Conservation (phyloP, 352 stramenopile genomes). For the Pythium biforme region DNA sequence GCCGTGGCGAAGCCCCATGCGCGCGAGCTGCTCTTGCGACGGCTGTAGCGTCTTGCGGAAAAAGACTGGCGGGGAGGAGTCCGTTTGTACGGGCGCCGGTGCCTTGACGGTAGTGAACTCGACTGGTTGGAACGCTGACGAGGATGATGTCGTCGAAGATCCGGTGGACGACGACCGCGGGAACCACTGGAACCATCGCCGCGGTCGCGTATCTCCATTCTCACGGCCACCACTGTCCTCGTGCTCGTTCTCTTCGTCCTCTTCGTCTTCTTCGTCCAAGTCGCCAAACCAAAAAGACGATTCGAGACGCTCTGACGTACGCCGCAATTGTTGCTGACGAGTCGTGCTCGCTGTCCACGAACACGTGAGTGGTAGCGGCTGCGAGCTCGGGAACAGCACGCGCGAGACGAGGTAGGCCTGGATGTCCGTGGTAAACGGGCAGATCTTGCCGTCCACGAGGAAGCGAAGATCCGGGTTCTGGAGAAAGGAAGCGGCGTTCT, state of each 20-base stretch:
- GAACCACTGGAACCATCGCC: slow-evolving; percentile 37
- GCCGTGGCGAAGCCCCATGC: slow-evolving; percentile 58
- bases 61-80: slow-evolving; percentile 22
- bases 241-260: slow-evolving; percentile 11
- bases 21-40: slow-evolving; percentile 51
- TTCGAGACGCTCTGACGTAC: slow-evolving; percentile 18
- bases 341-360: slow-evolving; percentile 11
- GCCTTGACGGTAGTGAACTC: background rate
- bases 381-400: slow-evolving; percentile 66
- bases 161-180: slow-evolving; percentile 21
- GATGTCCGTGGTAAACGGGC: slow-evolving; percentile 50
- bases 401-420: slow-evolving; percentile 64
- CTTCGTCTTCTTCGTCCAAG: slow-evolving; percentile 25
- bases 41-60: slow-evolving; percentile 64
- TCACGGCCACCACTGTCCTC: background rate
- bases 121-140: slow-evolving; percentile 20
- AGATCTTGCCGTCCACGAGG: slow-evolving; percentile 59
- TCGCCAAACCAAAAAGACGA: slow-evolving; percentile 29
- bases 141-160: background rate
- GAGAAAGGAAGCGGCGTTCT: slow-evolving; percentile 41
- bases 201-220: background rate
- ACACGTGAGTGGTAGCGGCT: slow-evolving; percentile 33
- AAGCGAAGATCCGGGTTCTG: slow-evolving; percentile 57
- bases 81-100: background rate
- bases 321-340: background rate